Evolutionary conservation across 371 early-diverging fungal species (phyloP).

Genomic region (Funneliformis caledonium): DNA sequence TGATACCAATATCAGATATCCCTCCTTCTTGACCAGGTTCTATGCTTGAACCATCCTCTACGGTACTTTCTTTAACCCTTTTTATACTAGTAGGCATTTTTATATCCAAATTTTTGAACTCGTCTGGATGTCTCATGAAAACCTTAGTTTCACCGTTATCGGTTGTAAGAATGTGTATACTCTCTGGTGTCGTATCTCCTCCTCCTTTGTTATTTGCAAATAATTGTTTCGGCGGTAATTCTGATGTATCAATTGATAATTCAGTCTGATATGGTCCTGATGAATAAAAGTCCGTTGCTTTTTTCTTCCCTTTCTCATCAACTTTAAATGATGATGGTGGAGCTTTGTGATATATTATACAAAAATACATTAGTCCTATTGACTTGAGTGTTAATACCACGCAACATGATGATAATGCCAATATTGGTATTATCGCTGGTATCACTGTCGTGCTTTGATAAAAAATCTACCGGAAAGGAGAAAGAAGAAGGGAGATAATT

Average conservation of each 20-base stretch:
- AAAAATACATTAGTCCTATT: neutral
- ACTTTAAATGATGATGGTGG: neutral
- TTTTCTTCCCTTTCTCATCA: too few relatives aligned
- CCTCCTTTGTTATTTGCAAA: too few relatives aligned
- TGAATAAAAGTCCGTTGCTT: neutral
- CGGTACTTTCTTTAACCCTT: too few relatives aligned
- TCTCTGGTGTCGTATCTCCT: too few relatives aligned
- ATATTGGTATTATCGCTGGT: slow-evolving; percentile 19
- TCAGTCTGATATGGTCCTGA: neutral
- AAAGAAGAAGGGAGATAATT: neutral
- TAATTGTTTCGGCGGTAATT: too few relatives aligned
- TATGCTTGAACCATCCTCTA: too few relatives aligned
- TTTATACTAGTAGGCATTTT: too few relatives aligned
- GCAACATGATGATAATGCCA: neutral
- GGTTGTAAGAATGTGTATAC: too few relatives aligned
- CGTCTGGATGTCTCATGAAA: too few relatives aligned
- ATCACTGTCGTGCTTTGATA: neutral
- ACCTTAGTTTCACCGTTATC: too few relatives aligned
- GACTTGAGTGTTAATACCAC: neutral
- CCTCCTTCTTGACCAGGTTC: neutral
- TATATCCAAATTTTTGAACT: too few relatives aligned
- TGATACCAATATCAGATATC: neutral
- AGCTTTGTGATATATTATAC: neutral
- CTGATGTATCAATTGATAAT: neutral
- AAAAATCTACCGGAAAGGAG: neutral